phyloP scores from a whole-genome alignment of 495 filamentous ascomycete species.

The Aspergillus nidulans region DNA sequence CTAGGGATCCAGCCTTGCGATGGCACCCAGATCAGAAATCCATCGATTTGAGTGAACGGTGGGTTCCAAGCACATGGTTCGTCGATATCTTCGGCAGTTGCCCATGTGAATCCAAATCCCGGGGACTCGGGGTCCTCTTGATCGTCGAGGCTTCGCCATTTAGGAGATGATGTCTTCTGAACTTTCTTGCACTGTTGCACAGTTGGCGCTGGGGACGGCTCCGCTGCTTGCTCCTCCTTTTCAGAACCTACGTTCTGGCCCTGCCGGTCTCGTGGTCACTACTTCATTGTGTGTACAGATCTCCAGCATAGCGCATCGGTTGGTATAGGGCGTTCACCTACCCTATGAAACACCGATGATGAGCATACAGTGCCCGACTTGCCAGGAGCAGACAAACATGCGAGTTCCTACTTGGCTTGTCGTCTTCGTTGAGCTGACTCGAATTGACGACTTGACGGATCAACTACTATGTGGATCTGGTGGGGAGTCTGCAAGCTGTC shows the following conservation, averaged over 20 bases:
- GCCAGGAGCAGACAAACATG: background rate
- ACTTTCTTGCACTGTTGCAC: background rate
- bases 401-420: background rate
- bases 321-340: too few relatives aligned
- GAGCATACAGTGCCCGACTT: too few relatives aligned
- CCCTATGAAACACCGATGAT: too few relatives aligned
- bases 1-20: background rate
- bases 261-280: background rate
- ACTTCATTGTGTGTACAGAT: too few relatives aligned
- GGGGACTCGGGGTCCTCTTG: background rate
- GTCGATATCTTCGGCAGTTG: background rate
- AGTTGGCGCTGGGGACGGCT: background rate
- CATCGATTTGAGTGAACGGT: background rate
- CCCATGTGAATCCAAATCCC: background rate
- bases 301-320: background rate
- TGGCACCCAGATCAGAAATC: background rate
- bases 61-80: background rate
- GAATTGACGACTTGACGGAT: background rate
- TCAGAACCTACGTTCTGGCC: background rate
- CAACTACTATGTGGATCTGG: slow-evolving; percentile 2
- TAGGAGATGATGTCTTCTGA: background rate
- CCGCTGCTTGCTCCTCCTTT: background rate
- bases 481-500: slow-evolving; percentile 4
- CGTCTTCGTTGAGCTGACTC: background rate
- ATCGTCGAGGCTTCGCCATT: background rate